phyloP scores from a whole-genome alignment of 352 stramenopile species.

The Globisporangium spinosum region DNA sequence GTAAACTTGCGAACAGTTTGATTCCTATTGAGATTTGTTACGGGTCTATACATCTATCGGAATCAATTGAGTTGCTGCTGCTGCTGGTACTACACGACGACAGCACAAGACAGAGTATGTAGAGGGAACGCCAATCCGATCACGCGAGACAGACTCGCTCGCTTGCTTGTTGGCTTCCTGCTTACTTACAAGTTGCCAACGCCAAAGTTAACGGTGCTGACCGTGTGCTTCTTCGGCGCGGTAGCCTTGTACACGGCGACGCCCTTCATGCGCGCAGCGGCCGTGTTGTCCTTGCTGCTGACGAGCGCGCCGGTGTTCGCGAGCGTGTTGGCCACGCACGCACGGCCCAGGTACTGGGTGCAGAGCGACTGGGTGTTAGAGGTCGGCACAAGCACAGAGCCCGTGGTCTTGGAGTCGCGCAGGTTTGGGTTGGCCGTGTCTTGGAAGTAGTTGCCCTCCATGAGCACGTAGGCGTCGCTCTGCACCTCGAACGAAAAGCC shows the following conservation, averaged over 20 bases:
- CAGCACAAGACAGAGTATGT: background rate
- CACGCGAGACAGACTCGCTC: background rate
- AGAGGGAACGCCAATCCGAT: background rate
- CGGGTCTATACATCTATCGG: background rate
- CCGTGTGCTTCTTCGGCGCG: background rate
- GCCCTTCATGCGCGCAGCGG: conserved; percentile 11
- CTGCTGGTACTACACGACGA: background rate
- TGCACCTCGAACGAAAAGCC: conserved; percentile 22
- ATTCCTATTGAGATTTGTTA: background rate
- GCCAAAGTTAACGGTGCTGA: conserved; percentile 11
- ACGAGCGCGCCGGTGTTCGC: conserved; percentile 4
- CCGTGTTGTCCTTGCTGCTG: conserved; percentile 3
- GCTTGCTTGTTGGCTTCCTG: background rate
- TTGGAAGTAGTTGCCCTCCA: conserved; percentile 41
- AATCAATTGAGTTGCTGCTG: background rate
- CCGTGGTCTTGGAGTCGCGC: background rate
- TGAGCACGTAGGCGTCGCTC: conserved; percentile 15
- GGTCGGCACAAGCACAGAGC: conserved; percentile 17
- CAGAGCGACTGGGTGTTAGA: conserved; percentile 13
- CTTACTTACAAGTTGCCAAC: conserved; percentile 4
- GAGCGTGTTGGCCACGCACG: conserved; percentile 8
- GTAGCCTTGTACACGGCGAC: conserved; percentile 9
- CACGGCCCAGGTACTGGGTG: conserved; percentile 9
- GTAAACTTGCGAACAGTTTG: too few relatives aligned
- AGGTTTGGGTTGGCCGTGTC: conserved; percentile 25